Evolutionary conservation across 768 basidiomycete genomes (phyloP), one percentile per base, ranked within the genome.

Genomic region (Dendrothele bispora): DNA sequence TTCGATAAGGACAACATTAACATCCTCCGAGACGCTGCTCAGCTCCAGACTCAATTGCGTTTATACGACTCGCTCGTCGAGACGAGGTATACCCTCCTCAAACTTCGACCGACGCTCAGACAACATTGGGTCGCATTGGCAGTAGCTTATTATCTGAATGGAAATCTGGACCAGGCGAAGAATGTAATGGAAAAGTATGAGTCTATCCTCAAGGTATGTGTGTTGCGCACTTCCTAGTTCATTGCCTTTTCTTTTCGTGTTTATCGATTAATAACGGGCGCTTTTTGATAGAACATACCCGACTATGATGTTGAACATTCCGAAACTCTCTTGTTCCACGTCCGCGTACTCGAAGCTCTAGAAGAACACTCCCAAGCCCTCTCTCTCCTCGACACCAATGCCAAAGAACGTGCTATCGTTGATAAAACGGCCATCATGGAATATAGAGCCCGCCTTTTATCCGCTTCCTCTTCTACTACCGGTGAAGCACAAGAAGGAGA

Each of bases 1-100:
- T 90, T 89, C 59, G 97, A 98, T 71, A 87, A 86, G 95, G 93
- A 98, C 58, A 97, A 97, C 62, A 69, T 97, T 59, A 95, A 95
- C 65, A 86, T 99, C 55, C 68, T 99, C 21, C 84, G 91, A 36
- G 97, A 98, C 64, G 80, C 91, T 0, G 91, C 95, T 6, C 81
- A 88, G 40, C 77, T 99, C 8, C 91, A 94, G 59, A 84, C 91
- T 0, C 95, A 98, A 53, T 78, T 93, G 11, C 83, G 95, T 27
- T 69, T 85, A 36, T 97, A 82, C 63, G 84, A 89, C 34, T 73
- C 71, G 5, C 78, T 95, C 22, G 80, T 93, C 32, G 86, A 92
- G 45, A 90, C 91, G 2, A 85, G 97, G 1, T 78, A 89, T 55
- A 80, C 81, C 7, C 82, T 97, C 44, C 79, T 98, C 30, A 80